Conservation (phyloP, 2,329 filamentous ascomycete species). For the Neofusicoccum umdonicola region DNA sequence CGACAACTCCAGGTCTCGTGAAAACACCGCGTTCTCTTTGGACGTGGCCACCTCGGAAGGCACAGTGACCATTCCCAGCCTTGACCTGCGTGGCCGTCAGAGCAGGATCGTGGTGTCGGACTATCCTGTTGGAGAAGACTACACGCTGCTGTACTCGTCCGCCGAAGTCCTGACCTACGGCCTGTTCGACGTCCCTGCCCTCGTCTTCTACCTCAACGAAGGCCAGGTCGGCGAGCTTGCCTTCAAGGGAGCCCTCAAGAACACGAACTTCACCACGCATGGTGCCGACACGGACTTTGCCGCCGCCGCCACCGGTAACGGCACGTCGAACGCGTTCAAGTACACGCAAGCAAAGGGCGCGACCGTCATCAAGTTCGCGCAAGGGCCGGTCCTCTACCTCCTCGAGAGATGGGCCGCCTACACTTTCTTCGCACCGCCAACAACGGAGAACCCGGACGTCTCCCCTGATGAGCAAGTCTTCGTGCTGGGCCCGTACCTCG, state of each 20-base stretch:
- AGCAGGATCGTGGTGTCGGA: constrained; percentile 63
- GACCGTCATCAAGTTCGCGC: constrained; percentile 37
- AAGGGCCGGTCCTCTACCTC: constrained; percentile 35
- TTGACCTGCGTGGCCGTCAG: constrained; percentile 59
- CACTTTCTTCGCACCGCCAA: constrained; percentile 39
- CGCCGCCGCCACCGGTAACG: constrained; percentile 42
- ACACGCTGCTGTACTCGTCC: constrained; percentile 54
- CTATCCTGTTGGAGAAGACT: constrained; percentile 51
- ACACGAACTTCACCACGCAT: constrained; percentile 39
- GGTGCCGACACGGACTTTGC: constrained; percentile 41
- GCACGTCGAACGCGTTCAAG: constrained; percentile 31
- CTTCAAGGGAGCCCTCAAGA: constrained; percentile 34
- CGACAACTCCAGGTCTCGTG: constrained; percentile 50
- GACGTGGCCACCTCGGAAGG: constrained; percentile 57
- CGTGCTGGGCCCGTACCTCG: constrained; percentile 42
- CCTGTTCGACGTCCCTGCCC: constrained; percentile 35
- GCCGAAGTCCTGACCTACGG: constrained; percentile 50
- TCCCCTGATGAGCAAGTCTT: constrained; percentile 39
- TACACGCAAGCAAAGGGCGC: constrained; percentile 29
- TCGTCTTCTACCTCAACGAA: constrained; percentile 39
- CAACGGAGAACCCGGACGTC: constrained; percentile 36
- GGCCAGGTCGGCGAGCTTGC: constrained; percentile 44
- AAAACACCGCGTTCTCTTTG: constrained; percentile 54
- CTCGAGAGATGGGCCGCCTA: constrained; percentile 39
- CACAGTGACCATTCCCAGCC: constrained; percentile 53